These are phyloP conservation scores for Saccharomycopsis capsularis DNA, from an alignment of 805 yeast genomes.

Conservation along the genomic window DNA sequence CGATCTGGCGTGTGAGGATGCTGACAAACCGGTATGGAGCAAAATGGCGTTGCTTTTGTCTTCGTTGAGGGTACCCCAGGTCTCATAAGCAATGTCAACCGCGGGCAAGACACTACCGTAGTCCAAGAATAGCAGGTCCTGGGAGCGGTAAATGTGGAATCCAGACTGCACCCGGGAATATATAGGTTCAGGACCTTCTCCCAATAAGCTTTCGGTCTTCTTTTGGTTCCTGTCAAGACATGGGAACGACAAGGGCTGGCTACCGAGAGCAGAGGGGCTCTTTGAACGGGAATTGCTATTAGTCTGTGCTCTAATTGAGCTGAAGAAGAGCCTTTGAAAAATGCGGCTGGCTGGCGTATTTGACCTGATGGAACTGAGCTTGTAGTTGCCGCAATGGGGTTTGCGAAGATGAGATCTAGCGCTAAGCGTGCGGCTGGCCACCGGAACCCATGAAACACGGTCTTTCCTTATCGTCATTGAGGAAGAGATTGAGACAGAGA, in stretches of 20 bases:
- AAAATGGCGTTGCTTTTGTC: conserved; percentile 66
- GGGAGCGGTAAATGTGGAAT: conserved; percentile 48
- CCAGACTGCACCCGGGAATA: conserved; percentile 67
- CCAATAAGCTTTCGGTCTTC: conserved; percentile 23
- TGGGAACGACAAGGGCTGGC: conserved; percentile 55
- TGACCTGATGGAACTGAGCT: no score
- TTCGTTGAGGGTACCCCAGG: conserved; percentile 75
- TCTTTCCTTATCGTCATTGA: no score
- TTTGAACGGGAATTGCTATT: no score
- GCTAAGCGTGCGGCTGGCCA: no score
- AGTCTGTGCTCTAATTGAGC: no score
- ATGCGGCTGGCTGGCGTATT: no score
- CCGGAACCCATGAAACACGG: no score
- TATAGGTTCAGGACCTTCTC: conserved; percentile 80
- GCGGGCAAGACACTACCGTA: conserved; percentile 73
- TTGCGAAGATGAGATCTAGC: no score
- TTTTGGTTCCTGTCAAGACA: conserved; percentile 55
- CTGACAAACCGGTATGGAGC: conserved; percentile 86
- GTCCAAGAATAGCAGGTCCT: conserved; percentile 63
- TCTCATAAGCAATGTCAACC: conserved; percentile 82
- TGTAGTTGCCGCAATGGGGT: no score
- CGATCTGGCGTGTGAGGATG: conserved; percentile 89
- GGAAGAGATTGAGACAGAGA: no score
- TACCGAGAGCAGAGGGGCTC: no score
- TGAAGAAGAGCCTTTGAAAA: no score